Base-by-base conservation (phyloP, 352 stramenopile genomes). In the Phytophthora uliginosa region DNA sequence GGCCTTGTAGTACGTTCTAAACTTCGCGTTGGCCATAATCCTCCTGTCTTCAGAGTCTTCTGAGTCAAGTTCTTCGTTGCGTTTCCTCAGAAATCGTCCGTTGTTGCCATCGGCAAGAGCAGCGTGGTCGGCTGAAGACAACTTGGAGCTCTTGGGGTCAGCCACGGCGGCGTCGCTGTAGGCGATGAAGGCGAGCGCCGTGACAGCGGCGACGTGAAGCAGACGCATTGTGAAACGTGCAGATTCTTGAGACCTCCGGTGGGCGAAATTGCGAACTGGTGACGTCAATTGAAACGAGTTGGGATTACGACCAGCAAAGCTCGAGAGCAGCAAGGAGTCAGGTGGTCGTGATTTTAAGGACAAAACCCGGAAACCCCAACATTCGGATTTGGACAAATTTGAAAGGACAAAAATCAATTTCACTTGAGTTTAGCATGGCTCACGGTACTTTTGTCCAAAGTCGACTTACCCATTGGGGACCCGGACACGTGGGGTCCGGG, bases 1-100 rank as follows among this genome's bases (percentile, higher is more conserved):
- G 7, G 66, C 59, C 15, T 48, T 73, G 66, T 73, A 73, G 33
- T 31, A 68, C 5, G 6, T 1, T 15, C 12, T 20, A 31, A 68
- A 73, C 12, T 40, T 71, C 1, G n/a, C 15, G 5, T 63, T 63
- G 17, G 2, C 38, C 12, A 17, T 7, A 31, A 31, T 6, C 28
- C 55, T 24, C 22, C 45, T 53, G 5, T 68, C 40, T 22, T 68
- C 66, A 31, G 28, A 31, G 26, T 68, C 50, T 7, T 66, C 48
- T 31, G 54, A 24, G 42, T 64, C 34, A 28, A 40, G 36, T 24
- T 40, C 36, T 22, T 54, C 17, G 7, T 55, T n/a, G 24, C 9
- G 40, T 22, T 12, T 62, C 8, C 59, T 40, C 26, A 73, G 59
- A 7, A 52, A 58, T 55, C 51, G 51, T 22, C 20, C 15, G 22